Base-by-base conservation (phyloP, 2,329 filamentous ascomycete genomes). In the Clonostachys rhizophaga region DNA sequence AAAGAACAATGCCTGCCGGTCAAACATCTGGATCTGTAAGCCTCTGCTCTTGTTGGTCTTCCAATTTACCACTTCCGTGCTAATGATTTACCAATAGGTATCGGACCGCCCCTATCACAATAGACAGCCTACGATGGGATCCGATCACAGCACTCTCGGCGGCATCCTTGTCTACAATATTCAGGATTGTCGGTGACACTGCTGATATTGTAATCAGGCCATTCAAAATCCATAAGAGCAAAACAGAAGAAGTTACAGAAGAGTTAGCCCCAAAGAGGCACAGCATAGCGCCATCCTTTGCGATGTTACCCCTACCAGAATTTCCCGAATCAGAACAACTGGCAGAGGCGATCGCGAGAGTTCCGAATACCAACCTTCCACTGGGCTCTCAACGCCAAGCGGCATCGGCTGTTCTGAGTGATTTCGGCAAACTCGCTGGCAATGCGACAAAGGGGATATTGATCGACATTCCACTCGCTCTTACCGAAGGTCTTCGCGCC, bases 1-100 rank as follows among this genome's bases (percentile, higher is more conserved):
- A 39, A 24, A 10, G 13, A 33, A 6, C 16, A 47, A 11, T 30
- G 34, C n/a, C 14, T 43, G 5, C n/a, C 13, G 10, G 11, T 17
- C 3, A 43, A 0, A 83, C 79, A 74, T 53, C 71, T 71, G 51
- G 76, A 75, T 30, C 24, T 30, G 24, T 30, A 30, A 30, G 24
- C 8, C 24, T 30, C 24, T 10, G 24, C 24, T 3, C 8, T 30
- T 30, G 2, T 5, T 9, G 9, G 24, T 16, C 16, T 18, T 18
- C 18, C 18, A 18, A 4, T 30, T 30, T 30, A 30, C 8, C 8
- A 10, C 8, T 10, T 10, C 8, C 4, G 9, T 30, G 24, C 24
- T 30, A 3, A 30, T 10, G 8, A 10, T 30, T 10, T 9, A 30
- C 8, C 8, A 30, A 30, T 10, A 30, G 24, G 9, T 30, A 30